A percentile compares a stretch with the other conserved stretches of the same genome.
These are phyloP conservation scores for Skeletonema marinoi DNA, from an alignment of 108 stramenopile species.

Conservation along the genomic window DNA sequence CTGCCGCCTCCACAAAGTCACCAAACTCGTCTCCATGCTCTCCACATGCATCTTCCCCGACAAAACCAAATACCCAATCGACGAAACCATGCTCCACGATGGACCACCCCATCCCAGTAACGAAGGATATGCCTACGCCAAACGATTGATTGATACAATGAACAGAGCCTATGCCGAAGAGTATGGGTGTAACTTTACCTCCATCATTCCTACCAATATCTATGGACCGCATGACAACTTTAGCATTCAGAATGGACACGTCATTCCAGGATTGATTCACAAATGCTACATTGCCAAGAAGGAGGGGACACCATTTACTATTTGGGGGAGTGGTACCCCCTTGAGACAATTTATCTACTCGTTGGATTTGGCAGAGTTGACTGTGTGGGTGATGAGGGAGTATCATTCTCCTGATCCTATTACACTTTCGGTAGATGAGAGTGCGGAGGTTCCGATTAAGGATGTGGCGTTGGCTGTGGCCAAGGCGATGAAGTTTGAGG, in stretches of 20 bases:
- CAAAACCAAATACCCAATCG: conserved; percentile 99
- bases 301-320: conserved; percentile 87
- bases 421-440: conserved; percentile 92
- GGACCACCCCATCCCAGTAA: conserved; percentile 97
- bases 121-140: conserved; percentile 98
- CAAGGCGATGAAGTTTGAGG: conserved; percentile 94
- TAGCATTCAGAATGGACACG: conserved; percentile 94
- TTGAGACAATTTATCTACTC: conserved; percentile 97
- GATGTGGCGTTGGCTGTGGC: conserved; percentile 93
- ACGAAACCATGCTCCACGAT: conserved; percentile 99
- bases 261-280: conserved; percentile 99
- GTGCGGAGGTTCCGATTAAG: conserved; percentile 94
- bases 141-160: conserved; percentile 99
- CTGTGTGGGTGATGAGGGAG: conserved; percentile 93
- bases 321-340: conserved; percentile 97
- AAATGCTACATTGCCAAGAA: conserved; percentile 96
- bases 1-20: conserved; percentile 92
- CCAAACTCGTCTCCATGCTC: conserved; percentile 97
- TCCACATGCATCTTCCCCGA: conserved; percentile 99
- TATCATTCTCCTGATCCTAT: conserved; percentile 94
- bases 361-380: conserved; percentile 93
- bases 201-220: conserved; percentile 98
- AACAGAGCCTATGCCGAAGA: conserved; percentile 97
- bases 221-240: conserved; percentile 98
- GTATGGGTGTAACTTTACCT: conserved; percentile 98